Base-by-base conservation (phyloP, 805 yeast genomes). In the Hagleromyces aurorensis region DNA sequence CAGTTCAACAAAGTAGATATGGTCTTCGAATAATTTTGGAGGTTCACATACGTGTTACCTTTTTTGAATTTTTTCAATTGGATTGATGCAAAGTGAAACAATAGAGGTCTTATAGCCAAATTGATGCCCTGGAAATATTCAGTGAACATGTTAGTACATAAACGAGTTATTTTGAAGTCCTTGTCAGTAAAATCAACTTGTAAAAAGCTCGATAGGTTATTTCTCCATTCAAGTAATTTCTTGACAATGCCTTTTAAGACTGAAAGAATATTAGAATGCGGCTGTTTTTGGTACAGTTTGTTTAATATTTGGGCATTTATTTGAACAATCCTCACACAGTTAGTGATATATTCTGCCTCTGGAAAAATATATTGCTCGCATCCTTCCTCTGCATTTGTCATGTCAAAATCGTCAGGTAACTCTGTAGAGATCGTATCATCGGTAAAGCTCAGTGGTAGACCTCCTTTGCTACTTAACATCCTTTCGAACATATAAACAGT, bases 61-160 rank as follows among this genome's bases (percentile, higher is more conserved):
- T 59, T 48, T 44, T 67, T 41, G 47, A 61, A 54, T 47, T 65
- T 69, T 38, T 70, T 72, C 27, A 81, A 52, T 42, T 79, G 81
- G 30, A 73, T 65, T 9, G 82, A 68, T 0, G 84, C 82, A 51
- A 81, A 79, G 51, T 81, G 89, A 46, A 80, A 80, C 26, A 81
- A 55, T 21, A 81, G 58, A 3, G 91, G 91, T 31, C 93, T 58
- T 4, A 81, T 84, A 0, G 89, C 87, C 23, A 81, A 55, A 47
- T 81, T 81, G 55, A 81, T 68, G 30, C 91, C 91, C 50, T 81
- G 89, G 48, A 81, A 80, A 54, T 79, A 81, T 48, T 81, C 93
- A 3, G 87, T 78, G 76, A 78, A 77, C 46, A 81, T 64, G 51
- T 81, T 81, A 10, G 82, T 83, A 11, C 72, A 72, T 17, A 78